phyloP scores from a whole-genome alignment of 202 grass and related monocot genomes.

The Alloteropsis angusta region DNA sequence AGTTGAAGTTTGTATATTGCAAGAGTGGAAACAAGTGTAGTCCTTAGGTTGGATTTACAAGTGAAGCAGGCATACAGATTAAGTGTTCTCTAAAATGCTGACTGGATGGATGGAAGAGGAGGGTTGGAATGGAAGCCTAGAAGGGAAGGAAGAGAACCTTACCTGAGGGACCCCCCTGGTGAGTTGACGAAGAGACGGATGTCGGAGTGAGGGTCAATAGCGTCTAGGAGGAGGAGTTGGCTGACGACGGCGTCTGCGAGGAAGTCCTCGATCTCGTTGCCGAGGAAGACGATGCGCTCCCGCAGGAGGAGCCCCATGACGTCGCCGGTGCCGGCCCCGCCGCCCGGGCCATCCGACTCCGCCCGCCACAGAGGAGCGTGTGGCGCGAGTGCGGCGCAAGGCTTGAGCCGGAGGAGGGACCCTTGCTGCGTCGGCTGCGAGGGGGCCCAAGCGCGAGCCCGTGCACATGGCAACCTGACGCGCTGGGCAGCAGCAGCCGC shows the following conservation, averaged over 20 bases:
- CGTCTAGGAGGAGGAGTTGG: constrained; percentile 83
- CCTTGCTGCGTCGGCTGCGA: neutral
- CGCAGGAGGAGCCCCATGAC: constrained; percentile 69
- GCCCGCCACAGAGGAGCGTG: constrained; percentile 14
- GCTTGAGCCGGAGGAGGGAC: constrained; percentile 24
- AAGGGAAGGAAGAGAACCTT: neutral
- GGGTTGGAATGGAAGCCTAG: neutral
- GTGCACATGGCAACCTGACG: constrained; percentile 6
- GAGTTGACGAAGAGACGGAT: constrained; percentile 89
- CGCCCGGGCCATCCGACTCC: constrained; percentile 21
- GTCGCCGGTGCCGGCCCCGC: constrained; percentile 3
- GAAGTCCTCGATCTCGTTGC: constrained; percentile 84
- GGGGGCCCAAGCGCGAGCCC: neutral
- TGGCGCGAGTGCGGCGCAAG: constrained; percentile 9
- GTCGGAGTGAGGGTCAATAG: constrained; percentile 56
- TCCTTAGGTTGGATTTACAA: neutral
- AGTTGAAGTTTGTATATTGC: neutral
- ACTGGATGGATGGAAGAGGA: neutral
- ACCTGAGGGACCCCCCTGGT: constrained; percentile 72
- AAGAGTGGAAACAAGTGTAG: neutral
- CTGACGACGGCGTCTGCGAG: constrained; percentile 73
- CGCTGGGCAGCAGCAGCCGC: constrained; percentile 15
- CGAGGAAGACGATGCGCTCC: constrained; percentile 79
- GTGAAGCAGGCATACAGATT: neutral
- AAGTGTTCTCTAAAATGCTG: neutral